Conservation (phyloP, 2,329 filamentous ascomycete genomes). For the Davidsoniella virescens region DNA sequence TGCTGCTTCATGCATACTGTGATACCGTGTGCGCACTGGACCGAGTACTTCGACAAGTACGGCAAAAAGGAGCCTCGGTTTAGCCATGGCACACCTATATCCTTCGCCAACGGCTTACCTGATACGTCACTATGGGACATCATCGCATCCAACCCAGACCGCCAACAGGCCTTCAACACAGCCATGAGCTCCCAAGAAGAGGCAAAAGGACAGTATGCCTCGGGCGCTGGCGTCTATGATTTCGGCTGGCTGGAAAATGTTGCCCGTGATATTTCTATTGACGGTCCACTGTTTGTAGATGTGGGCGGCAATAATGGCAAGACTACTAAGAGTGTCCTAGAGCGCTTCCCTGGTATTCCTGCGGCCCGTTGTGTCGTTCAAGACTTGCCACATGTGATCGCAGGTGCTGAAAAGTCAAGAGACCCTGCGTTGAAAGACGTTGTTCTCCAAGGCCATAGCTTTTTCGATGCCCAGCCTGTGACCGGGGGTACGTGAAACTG, state of each 20-base stretch:
- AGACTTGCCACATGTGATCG: conserved; percentile 20
- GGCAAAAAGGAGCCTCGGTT: conserved; percentile 19
- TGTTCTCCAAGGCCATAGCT: conserved; percentile 17
- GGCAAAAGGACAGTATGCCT: conserved; percentile 13
- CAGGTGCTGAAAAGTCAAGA: conserved; percentile 14
- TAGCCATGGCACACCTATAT: conserved; percentile 17
- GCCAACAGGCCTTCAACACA: conserved; percentile 17
- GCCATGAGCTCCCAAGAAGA: conserved; percentile 16
- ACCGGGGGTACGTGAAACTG: conserved; percentile 16
- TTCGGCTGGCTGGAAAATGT: conserved; percentile 12
- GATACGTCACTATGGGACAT: conserved; percentile 21
- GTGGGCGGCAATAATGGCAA: conserved; percentile 22
- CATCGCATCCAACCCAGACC: conserved; percentile 16
- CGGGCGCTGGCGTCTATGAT: conserved; percentile 2
- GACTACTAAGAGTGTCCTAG: conserved; percentile 16
- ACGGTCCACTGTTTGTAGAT: conserved; percentile 19
- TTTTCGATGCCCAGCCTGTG: conserved; percentile 20
- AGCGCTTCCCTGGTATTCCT: conserved; percentile 17
- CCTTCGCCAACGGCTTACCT: conserved; percentile 19
- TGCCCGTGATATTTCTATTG: conserved; percentile 3
- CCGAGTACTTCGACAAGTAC: conserved; percentile 14
- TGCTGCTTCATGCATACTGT: conserved; percentile 10
- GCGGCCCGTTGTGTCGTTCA: conserved; percentile 19
- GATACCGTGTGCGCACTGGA: conserved; percentile 11
- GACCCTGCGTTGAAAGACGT: conserved; percentile 14